Conservation (phyloP, 2,329 filamentous ascomycete species). For the Plectosphaerella sp. region DNA sequence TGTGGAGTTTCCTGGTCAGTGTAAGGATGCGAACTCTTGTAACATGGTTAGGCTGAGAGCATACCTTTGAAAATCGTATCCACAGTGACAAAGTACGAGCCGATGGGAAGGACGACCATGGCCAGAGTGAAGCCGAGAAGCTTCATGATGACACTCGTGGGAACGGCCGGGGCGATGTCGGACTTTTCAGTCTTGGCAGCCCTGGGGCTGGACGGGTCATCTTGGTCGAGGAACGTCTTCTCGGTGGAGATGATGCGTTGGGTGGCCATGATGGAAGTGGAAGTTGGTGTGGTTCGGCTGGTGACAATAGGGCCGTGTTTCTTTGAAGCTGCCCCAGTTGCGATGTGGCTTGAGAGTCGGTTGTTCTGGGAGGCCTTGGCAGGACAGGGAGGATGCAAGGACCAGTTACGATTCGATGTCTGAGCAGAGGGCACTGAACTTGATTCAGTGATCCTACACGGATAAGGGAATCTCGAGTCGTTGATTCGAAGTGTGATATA, state of each 20-base stretch:
- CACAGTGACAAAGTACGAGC: constrained; percentile 81
- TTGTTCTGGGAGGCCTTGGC: no score
- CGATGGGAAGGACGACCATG: constrained; percentile 84
- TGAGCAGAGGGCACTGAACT: no score
- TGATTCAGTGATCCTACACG: no score
- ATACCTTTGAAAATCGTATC: constrained; percentile 72
- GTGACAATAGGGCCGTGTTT: background rate
- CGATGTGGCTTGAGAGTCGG: no score
- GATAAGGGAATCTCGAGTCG: no score
- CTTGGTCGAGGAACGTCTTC: constrained; percentile 61
- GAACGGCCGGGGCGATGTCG: constrained; percentile 77
- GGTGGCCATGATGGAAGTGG: constrained; percentile 56
- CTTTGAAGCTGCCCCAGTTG: background rate
- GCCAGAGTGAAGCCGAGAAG: constrained; percentile 85
- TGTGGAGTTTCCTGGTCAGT: constrained; percentile 74
- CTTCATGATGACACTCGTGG: constrained; percentile 83
- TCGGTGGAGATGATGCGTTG: constrained; percentile 61
- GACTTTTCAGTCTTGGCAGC: constrained; percentile 51
- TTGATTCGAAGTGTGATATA: background rate
- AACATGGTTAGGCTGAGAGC: background rate
- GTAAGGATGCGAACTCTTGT: background rate
- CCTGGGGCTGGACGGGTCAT: constrained; percentile 36
- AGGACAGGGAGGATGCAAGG: background rate
- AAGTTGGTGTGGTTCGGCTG: background rate
- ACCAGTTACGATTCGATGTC: background rate